Base-by-base conservation (phyloP, 2,329 filamentous ascomycete genomes). In the Aspergillus costaricaensis region DNA sequence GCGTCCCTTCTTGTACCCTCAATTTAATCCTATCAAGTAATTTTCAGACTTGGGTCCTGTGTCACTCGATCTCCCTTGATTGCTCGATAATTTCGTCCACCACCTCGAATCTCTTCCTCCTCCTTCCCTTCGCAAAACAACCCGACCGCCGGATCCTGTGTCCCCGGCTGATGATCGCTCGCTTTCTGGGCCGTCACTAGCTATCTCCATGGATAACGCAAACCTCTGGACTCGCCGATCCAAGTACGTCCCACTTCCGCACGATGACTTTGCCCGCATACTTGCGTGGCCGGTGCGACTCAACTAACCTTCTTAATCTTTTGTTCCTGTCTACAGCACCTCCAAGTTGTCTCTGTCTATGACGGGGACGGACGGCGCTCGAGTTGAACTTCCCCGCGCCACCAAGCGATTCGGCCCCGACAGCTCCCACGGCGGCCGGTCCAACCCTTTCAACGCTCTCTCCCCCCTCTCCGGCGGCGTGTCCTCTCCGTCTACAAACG, bases 271-370 rank as follows among this genome's bases (percentile, higher is more conserved):
- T 36, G 48, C 55, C 54, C 50, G 44, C 27, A 32, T 52, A 19
- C n/a, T 14, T 19, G 48, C 39, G 48, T 41, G 27, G 12, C n/a
- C 21, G 30, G 36, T 23, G 23, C 17, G 55, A 19, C 44, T 25
- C 44, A 55, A 43, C 65, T 65, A 57, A 67, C 57, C 67, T 64
- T 74, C n/a, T 36, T 38, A 15, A 36, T 41, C 32, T 57, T 57
- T 43, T 38, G 57, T 36, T 32, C n/a, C 14, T 12, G 9, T 38
- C 58, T 58, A 54, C 74, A 95, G 90, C 83, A 86, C 86, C 79
- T 91, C 87, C 85, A 98, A 96, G 83, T 90, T 97, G 79, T 96
- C 92, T 69, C 85, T 98, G 65, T 89, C 92, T 70, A 96, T 91
- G 75, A 82, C 86, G 74, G 85, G 86, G 73, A 70, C 80, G 65